A percentile compares a stretch with the other conserved stretches of the same genome.
These are phyloP conservation scores for Pholiota adiposa DNA, from an alignment of 1,284 basidiomycete species.

Conservation along the genomic window DNA sequence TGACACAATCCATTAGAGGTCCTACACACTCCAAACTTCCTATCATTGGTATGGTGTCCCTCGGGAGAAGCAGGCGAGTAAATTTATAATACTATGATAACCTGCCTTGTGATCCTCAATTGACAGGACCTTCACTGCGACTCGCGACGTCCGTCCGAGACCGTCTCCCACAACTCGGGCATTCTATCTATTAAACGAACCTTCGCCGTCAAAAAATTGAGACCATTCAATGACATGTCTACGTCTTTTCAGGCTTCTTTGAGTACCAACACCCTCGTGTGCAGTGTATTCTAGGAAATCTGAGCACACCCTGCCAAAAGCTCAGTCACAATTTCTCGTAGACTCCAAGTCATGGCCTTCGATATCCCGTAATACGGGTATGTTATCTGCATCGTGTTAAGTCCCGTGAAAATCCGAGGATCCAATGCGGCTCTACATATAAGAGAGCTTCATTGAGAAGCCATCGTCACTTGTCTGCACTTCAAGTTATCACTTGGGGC, in stretches of 20 bases:
- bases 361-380: not conserved
- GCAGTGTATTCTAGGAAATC: not conserved
- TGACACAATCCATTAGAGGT: no score
- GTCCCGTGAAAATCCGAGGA: not conserved
- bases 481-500: not conserved
- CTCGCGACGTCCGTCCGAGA: not conserved
- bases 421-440: not conserved
- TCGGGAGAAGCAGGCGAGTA: not conserved
- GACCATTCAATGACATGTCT: not conserved
- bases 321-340: not conserved
- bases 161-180: not conserved
- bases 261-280: not conserved
- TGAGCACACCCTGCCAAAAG: not conserved
- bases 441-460: no score
- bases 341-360: not conserved
- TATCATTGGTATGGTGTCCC: not conserved
- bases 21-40: no score
- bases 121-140: not conserved
- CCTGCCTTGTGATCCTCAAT: not conserved
- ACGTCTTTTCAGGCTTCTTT: not conserved
- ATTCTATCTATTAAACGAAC: not conserved
- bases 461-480: no score
- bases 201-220: not conserved
- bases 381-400: not conserved
- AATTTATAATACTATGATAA: not conserved